These are phyloP conservation scores for Ulmus americana DNA, from an alignment of 331 rosid genomes.

Conservation along the genomic window DNA sequence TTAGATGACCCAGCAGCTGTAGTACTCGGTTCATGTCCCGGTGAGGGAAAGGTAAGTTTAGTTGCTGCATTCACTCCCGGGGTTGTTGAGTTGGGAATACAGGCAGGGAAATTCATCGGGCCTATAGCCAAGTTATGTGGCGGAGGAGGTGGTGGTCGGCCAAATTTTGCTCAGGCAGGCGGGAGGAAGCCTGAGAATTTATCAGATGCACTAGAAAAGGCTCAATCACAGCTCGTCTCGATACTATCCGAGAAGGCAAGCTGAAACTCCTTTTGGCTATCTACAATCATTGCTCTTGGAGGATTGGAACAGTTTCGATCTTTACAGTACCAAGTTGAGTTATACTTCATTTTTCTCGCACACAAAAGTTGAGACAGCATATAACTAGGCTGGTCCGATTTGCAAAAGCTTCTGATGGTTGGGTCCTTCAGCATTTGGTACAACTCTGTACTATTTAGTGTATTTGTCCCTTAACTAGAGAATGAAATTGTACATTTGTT, in stretches of 20 bases:
- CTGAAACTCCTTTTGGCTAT: constrained; percentile 20
- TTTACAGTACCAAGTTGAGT: background rate
- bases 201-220: constrained; percentile 59
- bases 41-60: constrained; percentile 80
- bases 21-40: constrained; percentile 76
- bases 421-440: background rate
- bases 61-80: constrained; percentile 85
- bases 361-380: background rate
- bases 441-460: background rate
- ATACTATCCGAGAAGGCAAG: constrained; percentile 49
- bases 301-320: background rate
- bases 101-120: constrained; percentile 89
- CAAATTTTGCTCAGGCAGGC: constrained; percentile 91
- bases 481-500: background rate
- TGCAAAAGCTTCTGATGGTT: background rate
- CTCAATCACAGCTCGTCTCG: constrained; percentile 57
- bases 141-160: constrained; percentile 97
- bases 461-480: background rate
- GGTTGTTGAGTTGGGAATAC: constrained; percentile 62
- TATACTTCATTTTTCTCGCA: background rate
- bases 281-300: background rate
- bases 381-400: background rate
- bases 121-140: constrained; percentile 82
- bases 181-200: constrained; percentile 86
- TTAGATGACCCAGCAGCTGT: constrained; percentile 86